These are phyloP conservation scores for Lactarius trivialis DNA, from an alignment of 768 basidiomycete genomes.

Conservation along the genomic window DNA sequence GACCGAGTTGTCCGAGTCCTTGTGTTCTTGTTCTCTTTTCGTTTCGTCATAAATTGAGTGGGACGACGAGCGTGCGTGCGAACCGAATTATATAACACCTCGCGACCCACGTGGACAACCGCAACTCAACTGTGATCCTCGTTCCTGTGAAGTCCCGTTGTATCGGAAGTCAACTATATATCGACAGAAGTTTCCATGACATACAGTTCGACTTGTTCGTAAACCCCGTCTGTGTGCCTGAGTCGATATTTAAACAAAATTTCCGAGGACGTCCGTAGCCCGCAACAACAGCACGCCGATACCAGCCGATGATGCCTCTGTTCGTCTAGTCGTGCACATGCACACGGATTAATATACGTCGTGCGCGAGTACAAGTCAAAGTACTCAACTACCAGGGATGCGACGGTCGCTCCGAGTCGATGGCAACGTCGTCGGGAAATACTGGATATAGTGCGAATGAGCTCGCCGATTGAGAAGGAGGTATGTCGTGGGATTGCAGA, in stretches of 20 bases:
- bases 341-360: neutral
- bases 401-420: neutral
- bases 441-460: neutral
- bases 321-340: slow-evolving; percentile 1
- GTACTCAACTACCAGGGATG: neutral
- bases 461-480: neutral
- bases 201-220: neutral
- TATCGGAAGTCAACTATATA: neutral
- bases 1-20: no score
- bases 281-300: neutral
- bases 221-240: neutral
- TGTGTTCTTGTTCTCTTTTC: neutral
- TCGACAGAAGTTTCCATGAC: neutral
- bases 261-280: neutral
- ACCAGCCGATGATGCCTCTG: slow-evolving; percentile 1
- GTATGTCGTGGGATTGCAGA: neutral
- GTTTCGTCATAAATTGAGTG: neutral
- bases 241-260: neutral
- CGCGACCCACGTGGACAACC: neutral
- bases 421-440: neutral
- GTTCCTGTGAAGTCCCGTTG: neutral
- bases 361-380: no score
- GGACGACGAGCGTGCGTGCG: neutral
- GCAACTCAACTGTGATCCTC: neutral
- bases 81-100: neutral